Percentiles rank a stretch among this genome's conserved stretches.
These are phyloP conservation scores for Venturiaceae sp. DNA, from an alignment of 2,329 filamentous ascomycete genomes.

Conservation along the genomic window DNA sequence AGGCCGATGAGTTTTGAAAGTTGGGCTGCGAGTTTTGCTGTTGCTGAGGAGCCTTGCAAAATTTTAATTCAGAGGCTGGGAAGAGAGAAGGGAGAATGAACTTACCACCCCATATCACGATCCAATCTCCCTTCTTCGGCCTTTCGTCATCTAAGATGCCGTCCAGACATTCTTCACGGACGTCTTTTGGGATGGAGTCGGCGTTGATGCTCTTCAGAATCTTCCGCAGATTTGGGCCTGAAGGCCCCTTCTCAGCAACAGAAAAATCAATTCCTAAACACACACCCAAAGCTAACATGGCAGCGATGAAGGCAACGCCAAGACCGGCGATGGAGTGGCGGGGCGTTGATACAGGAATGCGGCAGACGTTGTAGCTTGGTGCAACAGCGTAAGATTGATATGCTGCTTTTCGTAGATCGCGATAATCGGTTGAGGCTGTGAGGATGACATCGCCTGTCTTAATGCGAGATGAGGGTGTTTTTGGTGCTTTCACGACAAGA, in stretches of 20 bases:
- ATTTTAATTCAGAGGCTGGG: slow-evolving; percentile 17
- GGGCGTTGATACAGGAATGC: slow-evolving; percentile 45
- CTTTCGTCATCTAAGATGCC: slow-evolving; percentile 44
- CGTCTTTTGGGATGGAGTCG: slow-evolving; percentile 47
- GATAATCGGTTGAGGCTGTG: slow-evolving; percentile 65
- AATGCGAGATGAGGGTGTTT: slow-evolving; percentile 36
- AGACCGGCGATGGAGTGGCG: slow-evolving; percentile 47
- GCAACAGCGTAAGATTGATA: slow-evolving; percentile 62
- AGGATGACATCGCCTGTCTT: slow-evolving; percentile 48
- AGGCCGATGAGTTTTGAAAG: slow-evolving; percentile 58
- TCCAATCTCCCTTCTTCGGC: slow-evolving; percentile 53
- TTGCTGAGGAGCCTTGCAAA: slow-evolving; percentile 47
- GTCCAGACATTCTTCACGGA: slow-evolving; percentile 52
- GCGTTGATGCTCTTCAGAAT: slow-evolving; percentile 38
- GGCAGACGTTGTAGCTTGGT: slow-evolving; percentile 54
- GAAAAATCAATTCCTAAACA: slow-evolving; percentile 60
- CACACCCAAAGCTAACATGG: slow-evolving; percentile 55
- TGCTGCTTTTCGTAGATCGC: slow-evolving; percentile 60
- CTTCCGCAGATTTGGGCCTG: slow-evolving; percentile 50
- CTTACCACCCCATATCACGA: slow-evolving; percentile 60
- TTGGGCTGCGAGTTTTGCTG: slow-evolving; percentile 56
- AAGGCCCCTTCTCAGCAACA: slow-evolving; percentile 21
- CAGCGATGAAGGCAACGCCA: slow-evolving; percentile 63
- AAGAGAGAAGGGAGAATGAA: slow-evolving; percentile 15
- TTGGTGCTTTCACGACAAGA: slow-evolving; percentile 42